Evolutionary conservation across 768 basidiomycete genomes (phyloP), one percentile per base, ranked within the genome.

Genomic region (Wakefieldia striispora): DNA sequence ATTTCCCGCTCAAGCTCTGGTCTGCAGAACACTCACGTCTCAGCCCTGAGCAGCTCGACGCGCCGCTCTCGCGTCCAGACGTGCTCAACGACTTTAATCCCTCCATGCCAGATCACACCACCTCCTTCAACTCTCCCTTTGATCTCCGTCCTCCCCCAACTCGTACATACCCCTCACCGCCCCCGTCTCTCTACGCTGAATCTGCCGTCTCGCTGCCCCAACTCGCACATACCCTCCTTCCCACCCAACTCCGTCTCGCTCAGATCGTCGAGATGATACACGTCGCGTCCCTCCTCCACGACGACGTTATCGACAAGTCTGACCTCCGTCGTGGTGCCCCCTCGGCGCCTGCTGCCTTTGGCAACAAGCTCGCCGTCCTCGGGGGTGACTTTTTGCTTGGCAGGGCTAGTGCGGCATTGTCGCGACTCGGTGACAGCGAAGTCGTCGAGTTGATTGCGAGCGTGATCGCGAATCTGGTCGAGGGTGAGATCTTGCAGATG

Each of bases 221-320:
- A 60, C 24, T 68, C 8, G 60, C 62, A 3, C 67, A 69, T 17
- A 59, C 68, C 0, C 56, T 69, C 5, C 80, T 99, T 6, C 92
- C 95, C 14, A 86, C 93, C 1, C 97, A 99, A 69, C 72, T 87
- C 26, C 86, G 95, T 26, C 82, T 99, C 29, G 95, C 95, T 4
- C 93, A 95, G 62, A 95, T 99, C 38, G 85, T 92, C 45, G 97
- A 99, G 67, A 97, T 98, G 93, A 90, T 99, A 41, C 93, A 98
- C 65, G 88, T 97, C 53, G 95, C 97, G 21, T 94, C 89, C 3
- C 77, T 93, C 10, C 74, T 99, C 16, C 95, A 98, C 66, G 91
- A 98, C 74, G 87, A 88, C 60, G 92, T 98, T 45, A 80, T 88
- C 50, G 88, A 91, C 72, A 69, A 70, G 53, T 81, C 88, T 1